A percentile compares a stretch with the other conserved stretches of the same genome.
These are phyloP conservation scores for Lichtheimia ornata DNA, from an alignment of 371 early-diverging fungal species.

Conservation along the genomic window DNA sequence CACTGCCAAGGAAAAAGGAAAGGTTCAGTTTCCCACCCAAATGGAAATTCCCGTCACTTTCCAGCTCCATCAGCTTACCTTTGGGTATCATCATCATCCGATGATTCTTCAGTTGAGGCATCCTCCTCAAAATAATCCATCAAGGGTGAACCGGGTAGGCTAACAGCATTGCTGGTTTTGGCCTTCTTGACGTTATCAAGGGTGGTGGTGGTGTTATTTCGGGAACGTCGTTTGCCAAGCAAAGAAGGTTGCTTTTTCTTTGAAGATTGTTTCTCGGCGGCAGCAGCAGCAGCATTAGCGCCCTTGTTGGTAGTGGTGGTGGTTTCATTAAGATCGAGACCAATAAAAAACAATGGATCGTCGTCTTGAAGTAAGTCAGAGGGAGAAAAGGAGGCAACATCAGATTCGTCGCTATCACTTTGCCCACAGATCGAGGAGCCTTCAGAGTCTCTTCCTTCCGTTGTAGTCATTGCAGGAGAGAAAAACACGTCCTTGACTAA, in stretches of 20 bases:
- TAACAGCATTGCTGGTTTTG: not conserved
- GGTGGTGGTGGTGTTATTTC: not conserved
- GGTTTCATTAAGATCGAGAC: slow-evolving; percentile 19
- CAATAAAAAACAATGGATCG: slow-evolving; percentile 31
- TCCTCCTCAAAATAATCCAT: slow-evolving; percentile 19
- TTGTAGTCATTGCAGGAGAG: slow-evolving; percentile 36
- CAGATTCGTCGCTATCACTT: slow-evolving; percentile 28
- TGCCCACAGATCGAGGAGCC: slow-evolving; percentile 19
- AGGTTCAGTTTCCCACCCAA: not conserved
- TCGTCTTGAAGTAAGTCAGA: slow-evolving; percentile 29
- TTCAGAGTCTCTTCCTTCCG: slow-evolving; percentile 9
- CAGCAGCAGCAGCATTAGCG: too few relatives aligned
- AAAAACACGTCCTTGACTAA: slow-evolving; percentile 52
- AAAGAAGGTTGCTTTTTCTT: too few relatives aligned
- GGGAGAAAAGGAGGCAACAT: slow-evolving; percentile 18
- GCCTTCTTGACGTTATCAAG: not conserved
- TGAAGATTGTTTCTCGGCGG: not conserved
- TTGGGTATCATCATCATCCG: slow-evolving; percentile 17
- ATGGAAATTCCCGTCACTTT: not conserved
- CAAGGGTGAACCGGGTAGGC: slow-evolving; percentile 22
- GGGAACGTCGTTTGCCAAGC: not conserved
- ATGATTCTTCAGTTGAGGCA: slow-evolving; percentile 24
- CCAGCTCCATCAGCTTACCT: not conserved
- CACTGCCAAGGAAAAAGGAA: slow-evolving; percentile 1
- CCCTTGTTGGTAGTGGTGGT: not conserved